Evolutionary conservation across 345 rosid genomes (phyloP).

Genomic region (Leavenworthia alabamica): DNA sequence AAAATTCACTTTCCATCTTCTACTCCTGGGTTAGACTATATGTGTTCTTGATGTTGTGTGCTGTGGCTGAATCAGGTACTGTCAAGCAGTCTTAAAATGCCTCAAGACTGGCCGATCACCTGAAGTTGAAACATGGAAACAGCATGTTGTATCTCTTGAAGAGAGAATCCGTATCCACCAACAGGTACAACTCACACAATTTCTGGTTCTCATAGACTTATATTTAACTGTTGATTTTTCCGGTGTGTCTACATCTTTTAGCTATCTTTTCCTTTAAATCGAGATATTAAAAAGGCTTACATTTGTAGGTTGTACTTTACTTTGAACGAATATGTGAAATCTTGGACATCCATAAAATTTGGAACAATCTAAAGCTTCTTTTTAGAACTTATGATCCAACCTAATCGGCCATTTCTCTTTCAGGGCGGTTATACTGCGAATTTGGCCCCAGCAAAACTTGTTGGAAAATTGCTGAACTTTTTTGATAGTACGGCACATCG

Average conservation of each 20-base stretch:
- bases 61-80: constrained; percentile 42
- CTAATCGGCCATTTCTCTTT: constrained; percentile 14
- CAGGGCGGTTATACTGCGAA: constrained; percentile 60
- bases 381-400: not conserved
- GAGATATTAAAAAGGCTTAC: not conserved
- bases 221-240: not conserved
- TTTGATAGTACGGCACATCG: constrained; percentile 63
- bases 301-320: not conserved
- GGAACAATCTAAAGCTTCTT: not conserved
- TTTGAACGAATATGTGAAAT: not conserved
- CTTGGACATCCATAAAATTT: not conserved
- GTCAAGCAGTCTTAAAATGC: constrained; percentile 62
- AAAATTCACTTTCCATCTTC: constrained; percentile 4
- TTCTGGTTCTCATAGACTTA: not conserved
- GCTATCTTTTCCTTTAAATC: not conserved
- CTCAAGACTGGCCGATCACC: constrained; percentile 54
- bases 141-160: constrained; percentile 47
- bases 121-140: constrained; percentile 59
- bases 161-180: constrained; percentile 60
- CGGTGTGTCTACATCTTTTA: not conserved
- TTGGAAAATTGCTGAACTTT: constrained; percentile 49
- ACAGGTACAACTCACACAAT: constrained; percentile 38
- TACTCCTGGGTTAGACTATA: constrained; percentile 16
- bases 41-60: constrained; percentile 23
- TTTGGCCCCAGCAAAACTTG: constrained; percentile 53